Percentiles rank a stretch among this genome's conserved stretches.
Evolutionary conservation across 306 rosid genomes (phyloP).

Genomic region (Dalbergia cochinchinensis): DNA sequence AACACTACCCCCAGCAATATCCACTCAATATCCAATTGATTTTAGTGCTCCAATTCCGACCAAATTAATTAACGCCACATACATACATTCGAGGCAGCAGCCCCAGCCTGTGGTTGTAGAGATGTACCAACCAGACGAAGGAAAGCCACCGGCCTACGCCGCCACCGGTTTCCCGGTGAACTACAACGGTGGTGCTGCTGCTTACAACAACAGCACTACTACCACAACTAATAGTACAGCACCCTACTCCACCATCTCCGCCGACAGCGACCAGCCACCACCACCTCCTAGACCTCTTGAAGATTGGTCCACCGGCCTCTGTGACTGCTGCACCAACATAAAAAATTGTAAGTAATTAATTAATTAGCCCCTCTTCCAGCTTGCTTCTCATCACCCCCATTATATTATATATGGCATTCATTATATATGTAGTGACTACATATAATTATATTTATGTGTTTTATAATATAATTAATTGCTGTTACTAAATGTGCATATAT

Average conservation of each 20-base stretch:
- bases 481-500: too few relatives aligned
- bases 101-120: not conserved
- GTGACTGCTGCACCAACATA: conserved; percentile 62
- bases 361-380: too few relatives aligned
- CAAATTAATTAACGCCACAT: not conserved
- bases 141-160: not conserved
- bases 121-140: too few relatives aligned
- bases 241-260: not conserved
- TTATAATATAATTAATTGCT: too few relatives aligned
- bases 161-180: conserved; percentile 42
- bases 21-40: too few relatives aligned
- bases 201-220: not conserved
- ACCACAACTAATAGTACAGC: not conserved
- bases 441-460: too few relatives aligned
- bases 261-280: not conserved
- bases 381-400: too few relatives aligned
- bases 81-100: not conserved
- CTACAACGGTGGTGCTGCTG: too few relatives aligned
- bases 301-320: conserved; percentile 73
- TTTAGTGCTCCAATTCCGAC: not conserved
- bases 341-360: too few relatives aligned
- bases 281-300: conserved; percentile 21
- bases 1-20: too few relatives aligned
- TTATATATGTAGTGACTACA: too few relatives aligned
- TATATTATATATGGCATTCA: too few relatives aligned